These are phyloP conservation scores for Colletotrichum orchidophilum DNA, from an alignment of 2,329 filamentous ascomycete genomes.

Conservation along the genomic window DNA sequence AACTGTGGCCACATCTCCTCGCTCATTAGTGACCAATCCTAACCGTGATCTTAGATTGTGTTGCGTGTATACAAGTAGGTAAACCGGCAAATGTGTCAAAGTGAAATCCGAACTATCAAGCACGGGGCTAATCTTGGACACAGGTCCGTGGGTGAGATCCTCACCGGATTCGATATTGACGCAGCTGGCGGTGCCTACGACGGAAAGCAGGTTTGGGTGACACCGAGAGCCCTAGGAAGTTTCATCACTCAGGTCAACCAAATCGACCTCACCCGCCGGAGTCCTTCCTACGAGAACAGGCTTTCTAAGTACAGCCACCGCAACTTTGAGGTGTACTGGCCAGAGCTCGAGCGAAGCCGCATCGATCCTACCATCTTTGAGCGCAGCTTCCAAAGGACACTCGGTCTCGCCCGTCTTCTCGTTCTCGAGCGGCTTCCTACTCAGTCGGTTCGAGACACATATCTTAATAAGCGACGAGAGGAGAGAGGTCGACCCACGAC, in stretches of 20 bases:
- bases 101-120: conserved; percentile 58
- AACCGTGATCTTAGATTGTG: conserved; percentile 68
- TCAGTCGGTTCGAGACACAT: conserved; percentile 72
- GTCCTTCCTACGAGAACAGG: conserved; percentile 87
- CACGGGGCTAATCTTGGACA: neutral
- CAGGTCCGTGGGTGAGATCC: conserved; percentile 56
- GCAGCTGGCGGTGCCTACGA: conserved; percentile 84
- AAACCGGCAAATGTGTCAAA: conserved; percentile 50
- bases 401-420: conserved; percentile 81
- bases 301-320: conserved; percentile 86
- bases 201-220: conserved; percentile 81
- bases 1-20: conserved; percentile 14
- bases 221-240: conserved; percentile 79
- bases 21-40: conserved; percentile 5
- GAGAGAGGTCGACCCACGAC: conserved; percentile 76
- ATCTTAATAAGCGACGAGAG: conserved; percentile 73
- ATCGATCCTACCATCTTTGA: conserved; percentile 91
- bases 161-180: conserved; percentile 90
- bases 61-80: conserved; percentile 85
- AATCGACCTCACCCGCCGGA: conserved; percentile 80
- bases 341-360: conserved; percentile 75
- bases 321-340: conserved; percentile 87
- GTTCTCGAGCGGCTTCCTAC: conserved; percentile 83
- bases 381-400: conserved; percentile 77
- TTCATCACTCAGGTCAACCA: conserved; percentile 87